phyloP scores from a whole-genome alignment of 345 rosid species.

The Melaleuca alternifolia region DNA sequence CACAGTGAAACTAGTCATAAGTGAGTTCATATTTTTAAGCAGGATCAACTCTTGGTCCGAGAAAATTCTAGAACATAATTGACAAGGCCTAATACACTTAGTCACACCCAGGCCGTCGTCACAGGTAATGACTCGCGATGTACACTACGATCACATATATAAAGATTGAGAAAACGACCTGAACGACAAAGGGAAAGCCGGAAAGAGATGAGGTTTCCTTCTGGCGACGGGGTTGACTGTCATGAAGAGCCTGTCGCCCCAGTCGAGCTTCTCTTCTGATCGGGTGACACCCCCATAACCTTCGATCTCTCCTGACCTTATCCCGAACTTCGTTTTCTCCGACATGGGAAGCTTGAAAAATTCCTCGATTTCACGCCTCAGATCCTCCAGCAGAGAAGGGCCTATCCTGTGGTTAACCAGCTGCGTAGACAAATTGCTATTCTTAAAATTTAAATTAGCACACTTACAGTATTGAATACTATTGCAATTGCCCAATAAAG shows the following conservation, averaged over 20 bases:
- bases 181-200: conserved; percentile 24
- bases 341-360: conserved; percentile 1
- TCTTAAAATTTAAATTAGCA: not conserved
- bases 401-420: conserved; percentile 6
- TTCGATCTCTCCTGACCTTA: not conserved
- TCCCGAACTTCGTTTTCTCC: not conserved
- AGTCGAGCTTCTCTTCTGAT: conserved; percentile 12
- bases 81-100: not conserved
- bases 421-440: not conserved
- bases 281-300: conserved; percentile 4
- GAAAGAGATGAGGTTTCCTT: conserved; percentile 22
- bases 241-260: conserved; percentile 23
- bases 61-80: not conserved
- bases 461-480: not conserved
- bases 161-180: conserved; percentile 9
- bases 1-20: not conserved
- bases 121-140: too few species aligned
- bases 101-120: not conserved
- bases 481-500: not conserved
- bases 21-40: not conserved
- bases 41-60: not conserved
- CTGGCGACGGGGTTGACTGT: conserved; percentile 11
- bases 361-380: not conserved
- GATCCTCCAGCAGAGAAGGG: not conserved
- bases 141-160: too few species aligned